A percentile compares a stretch with the other conserved stretches of the same genome.
These are phyloP conservation scores for Aspergillus japonicus DNA, from an alignment of 2,329 filamentous ascomycete species.

Conservation along the genomic window DNA sequence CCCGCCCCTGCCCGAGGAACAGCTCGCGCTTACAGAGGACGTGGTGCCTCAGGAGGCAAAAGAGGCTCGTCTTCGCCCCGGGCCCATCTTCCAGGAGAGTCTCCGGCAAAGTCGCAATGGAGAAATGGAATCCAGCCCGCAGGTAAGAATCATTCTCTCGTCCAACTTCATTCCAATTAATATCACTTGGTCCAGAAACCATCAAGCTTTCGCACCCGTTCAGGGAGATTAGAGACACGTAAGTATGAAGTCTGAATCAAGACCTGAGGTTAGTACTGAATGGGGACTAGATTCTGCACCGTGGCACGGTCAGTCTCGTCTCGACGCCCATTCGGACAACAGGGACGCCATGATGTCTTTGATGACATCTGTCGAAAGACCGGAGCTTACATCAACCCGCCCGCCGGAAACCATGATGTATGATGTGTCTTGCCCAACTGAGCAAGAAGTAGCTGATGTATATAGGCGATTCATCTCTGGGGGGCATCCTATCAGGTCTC, in stretches of 20 bases:
- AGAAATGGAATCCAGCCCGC: conserved; percentile 18
- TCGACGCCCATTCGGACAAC: background rate
- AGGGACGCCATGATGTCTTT: conserved; percentile 25
- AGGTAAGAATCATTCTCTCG: conserved; percentile 14
- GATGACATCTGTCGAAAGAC: conserved; percentile 28
- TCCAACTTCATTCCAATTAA: background rate
- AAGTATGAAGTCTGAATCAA: conserved; percentile 3
- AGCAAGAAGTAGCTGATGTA: background rate
- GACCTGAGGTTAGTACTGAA: background rate
- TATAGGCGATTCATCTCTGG: conserved; percentile 28
- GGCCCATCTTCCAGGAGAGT: conserved; percentile 19
- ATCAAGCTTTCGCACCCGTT: conserved; percentile 21
- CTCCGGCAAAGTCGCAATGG: conserved; percentile 27
- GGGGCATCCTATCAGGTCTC: conserved; percentile 25
- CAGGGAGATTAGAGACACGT: conserved; percentile 25
- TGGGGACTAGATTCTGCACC: conserved; percentile 20
- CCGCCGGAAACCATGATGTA: conserved; percentile 26
- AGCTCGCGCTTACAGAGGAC: conserved; percentile 8
- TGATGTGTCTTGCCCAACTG: background rate
- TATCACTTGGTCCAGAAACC: conserved; percentile 7
- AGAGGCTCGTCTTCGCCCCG: conserved; percentile 5
- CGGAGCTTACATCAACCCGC: conserved; percentile 28
- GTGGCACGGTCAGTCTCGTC: conserved; percentile 14
- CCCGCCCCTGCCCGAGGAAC: background rate
- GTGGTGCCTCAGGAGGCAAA: conserved; percentile 7